A percentile compares a stretch with the other conserved stretches of the same genome.
These are phyloP conservation scores for Penicillium sclerotiorum DNA, from an alignment of 2,329 filamentous ascomycete genomes.

Conservation along the genomic window DNA sequence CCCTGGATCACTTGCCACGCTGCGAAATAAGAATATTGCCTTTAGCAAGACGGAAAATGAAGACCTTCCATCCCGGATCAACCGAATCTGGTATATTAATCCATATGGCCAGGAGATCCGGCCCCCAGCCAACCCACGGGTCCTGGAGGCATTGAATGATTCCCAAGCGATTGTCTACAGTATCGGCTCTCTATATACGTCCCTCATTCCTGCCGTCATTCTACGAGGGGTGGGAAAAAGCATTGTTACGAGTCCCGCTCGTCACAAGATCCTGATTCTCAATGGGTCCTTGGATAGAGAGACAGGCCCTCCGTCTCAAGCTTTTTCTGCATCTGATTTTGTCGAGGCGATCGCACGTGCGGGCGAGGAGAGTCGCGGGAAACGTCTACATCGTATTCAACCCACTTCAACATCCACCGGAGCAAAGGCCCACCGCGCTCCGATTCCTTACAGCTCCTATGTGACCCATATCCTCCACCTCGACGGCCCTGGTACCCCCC, in stretches of 20 bases:
- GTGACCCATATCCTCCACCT: constrained; percentile 84
- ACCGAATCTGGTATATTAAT: constrained; percentile 94
- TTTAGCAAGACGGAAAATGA: constrained; percentile 82
- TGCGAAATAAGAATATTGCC: constrained; percentile 77
- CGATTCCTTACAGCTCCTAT: constrained; percentile 64
- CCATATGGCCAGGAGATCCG: constrained; percentile 96
- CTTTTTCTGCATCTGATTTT: constrained; percentile 78
- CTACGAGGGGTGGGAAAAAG: constrained; percentile 73
- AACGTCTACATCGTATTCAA: constrained; percentile 22
- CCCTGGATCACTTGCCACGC: constrained; percentile 70
- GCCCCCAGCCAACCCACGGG: constrained; percentile 78
- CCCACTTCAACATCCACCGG: constrained; percentile 9
- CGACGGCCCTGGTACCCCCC: constrained; percentile 69
- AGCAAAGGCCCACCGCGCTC: constrained; percentile 6
- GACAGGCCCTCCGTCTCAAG: constrained; percentile 68
- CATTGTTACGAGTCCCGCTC: constrained; percentile 54
- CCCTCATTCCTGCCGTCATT: constrained; percentile 79
- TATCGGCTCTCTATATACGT: constrained; percentile 93
- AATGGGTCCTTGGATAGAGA: constrained; percentile 86
- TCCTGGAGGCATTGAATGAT: constrained; percentile 66
- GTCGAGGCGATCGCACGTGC: constrained; percentile 77
- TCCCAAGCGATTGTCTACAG: constrained; percentile 79
- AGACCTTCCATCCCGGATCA: constrained; percentile 76
- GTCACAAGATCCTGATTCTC: constrained; percentile 78
- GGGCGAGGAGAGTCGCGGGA: constrained; percentile 66